Base-by-base conservation (phyloP, 2,329 filamentous ascomycete genomes). In the Fusarium keratoplasticum region DNA sequence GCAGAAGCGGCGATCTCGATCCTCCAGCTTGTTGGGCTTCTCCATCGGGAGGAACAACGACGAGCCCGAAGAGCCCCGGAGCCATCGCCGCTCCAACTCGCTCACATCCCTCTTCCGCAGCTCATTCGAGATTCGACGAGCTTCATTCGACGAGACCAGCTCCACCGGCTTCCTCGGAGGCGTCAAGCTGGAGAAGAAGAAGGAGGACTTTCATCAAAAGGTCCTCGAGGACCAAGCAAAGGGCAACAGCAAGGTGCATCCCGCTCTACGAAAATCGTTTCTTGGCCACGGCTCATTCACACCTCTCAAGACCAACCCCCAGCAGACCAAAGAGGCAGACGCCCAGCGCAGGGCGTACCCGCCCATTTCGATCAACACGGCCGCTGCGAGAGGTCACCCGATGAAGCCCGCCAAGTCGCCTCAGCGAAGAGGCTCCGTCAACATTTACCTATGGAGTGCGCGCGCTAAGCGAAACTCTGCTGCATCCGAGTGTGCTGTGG, bases 101-200 rank as follows among this genome's bases (percentile, higher is more conserved):
- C 80, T 84, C 60, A 79, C 82, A 3, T 83, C 82, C 6, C 66
- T 83, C 9, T 78, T 84, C 62, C 80, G 79, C 64, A 70, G 76
- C 7, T 81, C 83, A 0, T 83, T 84, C 35, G 82, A 82, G 58
- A 79, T 80, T 36, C 79, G 80, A 18, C 79, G 82, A 3, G 75
- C 77, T 1, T 84, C 82, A 0, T 70, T 79, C 20, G 82, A 83
- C 36, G 77, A 79, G 22, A 69, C 75, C 10, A 72, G 71, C n/a
- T 75, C 82, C 7, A 78, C 76, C 2, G 81, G 80, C 14, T 86
- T 86, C 70, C 81, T 86, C 27, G 83, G 84, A 1, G 83, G 82
- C 22, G 81, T 82, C 62, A 86, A 85, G 65, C 78, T 85, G 18
- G 84, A 85, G 55, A 78, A 83, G 55, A 79, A 85, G 64, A 81